These are phyloP conservation scores for Circinella minor DNA, from an alignment of 371 early-diverging fungal genomes.

Conservation along the genomic window DNA sequence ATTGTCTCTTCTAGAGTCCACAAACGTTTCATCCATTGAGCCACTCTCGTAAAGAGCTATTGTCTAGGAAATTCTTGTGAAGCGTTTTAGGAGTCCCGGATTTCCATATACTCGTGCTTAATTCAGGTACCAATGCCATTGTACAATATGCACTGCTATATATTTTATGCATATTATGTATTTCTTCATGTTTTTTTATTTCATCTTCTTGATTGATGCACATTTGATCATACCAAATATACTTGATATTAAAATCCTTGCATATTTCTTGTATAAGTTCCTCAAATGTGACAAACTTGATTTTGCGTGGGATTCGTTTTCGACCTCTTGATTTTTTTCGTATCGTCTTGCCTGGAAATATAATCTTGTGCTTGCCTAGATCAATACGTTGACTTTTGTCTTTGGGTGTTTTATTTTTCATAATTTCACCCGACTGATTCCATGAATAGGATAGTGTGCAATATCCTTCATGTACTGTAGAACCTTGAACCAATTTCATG, in stretches of 20 bases:
- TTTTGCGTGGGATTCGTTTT: background rate
- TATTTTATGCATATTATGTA: background rate
- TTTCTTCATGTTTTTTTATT: background rate
- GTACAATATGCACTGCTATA: background rate
- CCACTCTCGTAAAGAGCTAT: too few relatives aligned
- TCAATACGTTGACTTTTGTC: background rate
- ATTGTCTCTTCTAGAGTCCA: background rate
- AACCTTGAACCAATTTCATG: background rate
- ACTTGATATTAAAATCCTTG: background rate
- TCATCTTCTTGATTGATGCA: background rate
- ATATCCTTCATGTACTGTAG: background rate
- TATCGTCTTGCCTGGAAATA: background rate
- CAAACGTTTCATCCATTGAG: background rate
- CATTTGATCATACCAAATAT: constrained; percentile 5
- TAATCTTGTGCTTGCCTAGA: background rate
- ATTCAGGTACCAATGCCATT: background rate
- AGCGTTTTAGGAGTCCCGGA: too few relatives aligned
- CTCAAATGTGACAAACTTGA: background rate
- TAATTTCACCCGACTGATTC: background rate
- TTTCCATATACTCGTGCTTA: background rate
- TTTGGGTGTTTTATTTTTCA: background rate
- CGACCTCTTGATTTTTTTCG: background rate
- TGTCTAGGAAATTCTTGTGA: too few relatives aligned
- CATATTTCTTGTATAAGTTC: background rate
- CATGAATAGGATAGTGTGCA: background rate